phyloP scores from a whole-genome alignment of 225 moss, liverwort and hornwort species.

The Bryoerythrophyllum caledonicum region DNA sequence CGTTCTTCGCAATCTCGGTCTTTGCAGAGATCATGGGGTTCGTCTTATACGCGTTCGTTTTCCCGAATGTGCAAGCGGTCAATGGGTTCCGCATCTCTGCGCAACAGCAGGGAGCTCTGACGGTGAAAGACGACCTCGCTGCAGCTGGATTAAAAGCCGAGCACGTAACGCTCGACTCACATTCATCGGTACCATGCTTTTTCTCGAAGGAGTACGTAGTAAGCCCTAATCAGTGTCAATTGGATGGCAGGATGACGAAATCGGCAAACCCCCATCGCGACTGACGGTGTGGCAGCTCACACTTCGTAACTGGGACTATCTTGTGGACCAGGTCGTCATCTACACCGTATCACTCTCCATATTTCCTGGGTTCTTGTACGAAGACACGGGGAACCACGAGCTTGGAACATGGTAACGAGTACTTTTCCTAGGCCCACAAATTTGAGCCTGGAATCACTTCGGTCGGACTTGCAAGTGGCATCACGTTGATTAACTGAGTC shows the following conservation, averaged over 20 bases:
- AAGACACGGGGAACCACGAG: constrained; percentile 77
- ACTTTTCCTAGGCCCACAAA: neutral
- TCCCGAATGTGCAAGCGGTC: constrained; percentile 61
- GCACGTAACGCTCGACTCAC: constrained; percentile 15
- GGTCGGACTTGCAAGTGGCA: neutral
- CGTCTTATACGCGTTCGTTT: constrained; percentile 59
- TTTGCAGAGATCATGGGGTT: constrained; percentile 64
- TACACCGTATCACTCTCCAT: constrained; percentile 78
- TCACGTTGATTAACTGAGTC: neutral
- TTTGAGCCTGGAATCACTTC: neutral
- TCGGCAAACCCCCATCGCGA: constrained; percentile 40
- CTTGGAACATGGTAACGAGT: constrained; percentile 69
- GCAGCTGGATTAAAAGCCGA: constrained; percentile 44
- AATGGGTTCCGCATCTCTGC: constrained; percentile 64
- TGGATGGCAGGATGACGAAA: constrained; percentile 55
- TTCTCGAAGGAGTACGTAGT: no score
- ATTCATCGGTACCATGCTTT: neutral
- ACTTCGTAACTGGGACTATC: constrained; percentile 70
- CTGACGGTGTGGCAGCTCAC: constrained; percentile 61
- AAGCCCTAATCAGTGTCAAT: neutral
- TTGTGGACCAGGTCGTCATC: constrained; percentile 65
- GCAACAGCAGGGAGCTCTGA: constrained; percentile 66
- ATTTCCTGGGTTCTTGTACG: constrained; percentile 90
- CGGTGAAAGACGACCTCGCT: constrained; percentile 65
- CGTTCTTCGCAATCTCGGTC: constrained; percentile 65